Conservation (phyloP, 495 filamentous ascomycete species). For the Penicillium longicatenatum region DNA sequence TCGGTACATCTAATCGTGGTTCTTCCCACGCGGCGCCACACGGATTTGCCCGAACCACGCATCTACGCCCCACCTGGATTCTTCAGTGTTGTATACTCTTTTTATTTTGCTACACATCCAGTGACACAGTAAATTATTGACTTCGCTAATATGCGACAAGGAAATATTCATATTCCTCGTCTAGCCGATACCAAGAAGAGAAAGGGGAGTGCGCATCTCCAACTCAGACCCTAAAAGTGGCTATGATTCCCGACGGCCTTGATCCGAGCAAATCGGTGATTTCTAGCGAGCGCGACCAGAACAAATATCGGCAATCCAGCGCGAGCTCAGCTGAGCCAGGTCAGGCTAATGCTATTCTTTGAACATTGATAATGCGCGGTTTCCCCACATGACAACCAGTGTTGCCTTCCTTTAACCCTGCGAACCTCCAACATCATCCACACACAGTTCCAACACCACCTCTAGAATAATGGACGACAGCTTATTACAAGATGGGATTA, state of each 20-base stretch:
- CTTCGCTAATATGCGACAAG: too few species aligned
- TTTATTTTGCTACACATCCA: too few species aligned
- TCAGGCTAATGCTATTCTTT: neutral
- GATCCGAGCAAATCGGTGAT: slow-evolving; percentile 8
- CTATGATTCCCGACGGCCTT: slow-evolving; percentile 11
- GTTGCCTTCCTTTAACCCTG: neutral
- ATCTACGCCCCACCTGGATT: too few species aligned
- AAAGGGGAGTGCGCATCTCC: neutral
- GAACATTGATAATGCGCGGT: neutral
- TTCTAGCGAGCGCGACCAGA: slow-evolving; percentile 4
- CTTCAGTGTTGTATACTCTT: too few species aligned
- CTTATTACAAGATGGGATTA: neutral
- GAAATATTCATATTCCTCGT: neutral
- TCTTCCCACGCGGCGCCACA: too few species aligned
- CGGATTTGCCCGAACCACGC: too few species aligned
- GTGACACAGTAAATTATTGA: too few species aligned
- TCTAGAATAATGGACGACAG: neutral
- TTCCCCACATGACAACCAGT: neutral
- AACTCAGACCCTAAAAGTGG: slow-evolving; percentile 1
- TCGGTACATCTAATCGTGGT: too few species aligned
- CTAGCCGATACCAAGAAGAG: neutral
- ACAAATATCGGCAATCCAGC: neutral
- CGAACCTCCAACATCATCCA: neutral
- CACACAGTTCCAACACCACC: neutral
- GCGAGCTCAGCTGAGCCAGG: neutral